phyloP scores from a whole-genome alignment of 1,139 yeast genomes.

The Geotrichum citri-aurantii region DNA sequence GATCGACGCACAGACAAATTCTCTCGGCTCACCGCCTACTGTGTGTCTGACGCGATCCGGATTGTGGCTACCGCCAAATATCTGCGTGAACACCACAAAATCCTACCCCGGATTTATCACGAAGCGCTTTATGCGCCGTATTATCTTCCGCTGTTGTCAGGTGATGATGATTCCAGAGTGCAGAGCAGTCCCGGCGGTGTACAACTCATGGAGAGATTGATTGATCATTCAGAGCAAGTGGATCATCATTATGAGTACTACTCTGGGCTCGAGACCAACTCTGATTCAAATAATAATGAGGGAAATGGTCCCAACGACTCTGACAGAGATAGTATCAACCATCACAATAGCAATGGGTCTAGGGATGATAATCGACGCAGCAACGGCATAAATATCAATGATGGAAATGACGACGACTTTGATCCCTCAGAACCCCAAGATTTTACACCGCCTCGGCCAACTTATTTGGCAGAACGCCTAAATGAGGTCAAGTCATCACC shows the following conservation, averaged over 20 bases:
- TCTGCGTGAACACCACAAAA: slow-evolving; percentile 64
- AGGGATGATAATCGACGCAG: slow-evolving; percentile 31
- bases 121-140: slow-evolving; percentile 91
- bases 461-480: neutral
- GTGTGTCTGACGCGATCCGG: slow-evolving; percentile 77
- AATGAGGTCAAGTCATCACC: neutral
- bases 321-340: neutral
- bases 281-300: slow-evolving; percentile 1
- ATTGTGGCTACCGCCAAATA: slow-evolving; percentile 59
- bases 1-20: slow-evolving; percentile 63
- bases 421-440: slow-evolving; percentile 65
- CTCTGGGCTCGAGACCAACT: slow-evolving; percentile 51
- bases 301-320: neutral
- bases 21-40: slow-evolving; percentile 85
- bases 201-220: slow-evolving; percentile 62
- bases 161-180: slow-evolving; percentile 77
- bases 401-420: slow-evolving; percentile 36
- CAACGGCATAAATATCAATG: slow-evolving; percentile 33
- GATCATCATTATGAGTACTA: slow-evolving; percentile 90
- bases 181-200: slow-evolving; percentile 72
- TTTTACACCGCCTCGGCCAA: slow-evolving; percentile 40
- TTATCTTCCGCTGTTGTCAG: slow-evolving; percentile 79
- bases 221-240: slow-evolving; percentile 73
- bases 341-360: slow-evolving; percentile 50
- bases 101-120: slow-evolving; percentile 79